These are phyloP conservation scores for Kodamaea fukazawae DNA, from an alignment of 805 yeast genomes.

Conservation along the genomic window DNA sequence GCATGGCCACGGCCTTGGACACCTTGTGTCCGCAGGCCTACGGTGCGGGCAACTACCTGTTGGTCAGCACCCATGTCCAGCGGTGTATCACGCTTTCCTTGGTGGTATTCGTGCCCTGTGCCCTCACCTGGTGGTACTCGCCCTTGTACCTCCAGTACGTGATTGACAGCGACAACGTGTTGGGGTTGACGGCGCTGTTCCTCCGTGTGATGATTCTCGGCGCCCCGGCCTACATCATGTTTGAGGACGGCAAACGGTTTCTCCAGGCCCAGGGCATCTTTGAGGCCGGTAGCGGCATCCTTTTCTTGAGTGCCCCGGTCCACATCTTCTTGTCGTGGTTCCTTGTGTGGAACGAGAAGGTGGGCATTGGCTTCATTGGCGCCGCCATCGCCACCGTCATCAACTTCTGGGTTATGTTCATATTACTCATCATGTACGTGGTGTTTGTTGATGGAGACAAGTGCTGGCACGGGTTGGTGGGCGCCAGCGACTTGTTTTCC, in stretches of 20 bases:
- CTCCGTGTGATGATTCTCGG: slow-evolving; percentile 36
- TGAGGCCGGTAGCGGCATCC: slow-evolving; percentile 46
- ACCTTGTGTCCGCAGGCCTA: slow-evolving; percentile 46
- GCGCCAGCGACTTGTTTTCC: slow-evolving; percentile 32
- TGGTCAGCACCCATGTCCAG: slow-evolving; percentile 38
- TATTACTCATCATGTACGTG: slow-evolving; percentile 36
- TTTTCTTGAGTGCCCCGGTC: slow-evolving; percentile 41
- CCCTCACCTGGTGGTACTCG: slow-evolving; percentile 40
- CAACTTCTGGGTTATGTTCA: slow-evolving; percentile 42
- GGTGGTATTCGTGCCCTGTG: slow-evolving; percentile 38
- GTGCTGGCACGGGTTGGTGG: slow-evolving; percentile 65
- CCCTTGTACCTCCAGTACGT: slow-evolving; percentile 25
- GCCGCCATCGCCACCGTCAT: slow-evolving; percentile 43
- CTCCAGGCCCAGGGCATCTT: slow-evolving; percentile 47
- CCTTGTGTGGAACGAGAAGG: slow-evolving; percentile 40
- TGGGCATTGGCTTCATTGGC: slow-evolving; percentile 42
- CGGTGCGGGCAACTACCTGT: slow-evolving; percentile 41
- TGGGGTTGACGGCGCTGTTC: slow-evolving; percentile 32
- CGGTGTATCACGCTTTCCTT: slow-evolving; percentile 35
- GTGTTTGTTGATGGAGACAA: slow-evolving; percentile 53
- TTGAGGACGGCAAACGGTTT: slow-evolving; percentile 41
- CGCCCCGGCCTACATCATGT: slow-evolving; percentile 44
- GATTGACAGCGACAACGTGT: slow-evolving; percentile 33
- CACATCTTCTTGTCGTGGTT: slow-evolving; percentile 40
- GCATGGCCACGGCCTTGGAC: slow-evolving; percentile 45